phyloP scores from a whole-genome alignment of 495 filamentous ascomycete species.

The Podospora sp. region DNA sequence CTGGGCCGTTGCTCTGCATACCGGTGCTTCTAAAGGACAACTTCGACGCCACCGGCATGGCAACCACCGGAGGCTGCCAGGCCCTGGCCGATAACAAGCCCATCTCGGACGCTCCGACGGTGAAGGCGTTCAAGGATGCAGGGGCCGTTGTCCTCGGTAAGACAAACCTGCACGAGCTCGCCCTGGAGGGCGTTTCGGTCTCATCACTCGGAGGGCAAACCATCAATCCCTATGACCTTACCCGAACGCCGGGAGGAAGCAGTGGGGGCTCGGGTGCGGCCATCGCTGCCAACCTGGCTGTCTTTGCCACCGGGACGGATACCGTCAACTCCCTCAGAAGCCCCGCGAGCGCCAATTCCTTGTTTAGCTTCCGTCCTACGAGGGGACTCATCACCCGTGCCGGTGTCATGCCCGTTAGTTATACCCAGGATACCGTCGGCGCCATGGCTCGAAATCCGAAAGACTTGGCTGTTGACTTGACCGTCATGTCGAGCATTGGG shows the following conservation, averaged over 20 bases:
- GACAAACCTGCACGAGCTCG: constrained; percentile 66
- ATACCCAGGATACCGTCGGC: constrained; percentile 63
- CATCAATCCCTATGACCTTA: constrained; percentile 62
- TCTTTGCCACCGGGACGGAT: constrained; percentile 63
- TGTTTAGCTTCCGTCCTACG: constrained; percentile 65
- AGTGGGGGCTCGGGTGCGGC: constrained; percentile 65
- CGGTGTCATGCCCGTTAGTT: constrained; percentile 63
- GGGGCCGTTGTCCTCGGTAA: constrained; percentile 70
- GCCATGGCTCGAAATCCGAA: constrained; percentile 58
- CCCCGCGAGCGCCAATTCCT: constrained; percentile 62
- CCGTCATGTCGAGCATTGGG: constrained; percentile 57
- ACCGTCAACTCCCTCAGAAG: constrained; percentile 65
- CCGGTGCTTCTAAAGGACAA: constrained; percentile 68
- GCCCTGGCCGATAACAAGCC: constrained; percentile 52
- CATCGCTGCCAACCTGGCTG: constrained; percentile 59
- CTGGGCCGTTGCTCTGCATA: constrained; percentile 56
- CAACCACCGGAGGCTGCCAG: constrained; percentile 57
- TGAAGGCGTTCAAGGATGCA: constrained; percentile 52
- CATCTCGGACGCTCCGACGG: constrained; percentile 50
- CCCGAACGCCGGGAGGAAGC: constrained; percentile 64
- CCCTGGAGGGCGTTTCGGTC: constrained; percentile 62
- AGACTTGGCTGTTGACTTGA: constrained; percentile 58
- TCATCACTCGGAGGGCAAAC: constrained; percentile 65
- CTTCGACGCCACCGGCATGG: constrained; percentile 54
- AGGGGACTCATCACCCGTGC: constrained; percentile 53